Evolutionary conservation across 2,329 filamentous ascomycete genomes (phyloP).

Genomic region (Pyrenochaeta sp.): DNA sequence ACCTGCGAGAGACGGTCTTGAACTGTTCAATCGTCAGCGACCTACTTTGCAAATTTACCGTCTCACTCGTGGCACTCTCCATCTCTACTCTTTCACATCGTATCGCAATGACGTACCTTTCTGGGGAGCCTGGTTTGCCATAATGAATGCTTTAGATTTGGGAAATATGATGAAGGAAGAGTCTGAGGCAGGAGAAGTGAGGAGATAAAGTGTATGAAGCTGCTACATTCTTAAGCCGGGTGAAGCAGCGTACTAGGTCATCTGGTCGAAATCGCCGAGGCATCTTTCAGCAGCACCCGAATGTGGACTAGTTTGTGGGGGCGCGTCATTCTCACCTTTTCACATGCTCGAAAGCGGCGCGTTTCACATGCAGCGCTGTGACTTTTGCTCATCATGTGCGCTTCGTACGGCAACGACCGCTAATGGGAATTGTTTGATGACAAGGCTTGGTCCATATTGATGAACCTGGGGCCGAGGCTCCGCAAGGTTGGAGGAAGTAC

Average conservation of each 20-base stretch:
- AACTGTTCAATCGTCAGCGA: conserved; percentile 49
- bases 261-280: conserved; percentile 7
- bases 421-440: too few relatives aligned
- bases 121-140: conserved; percentile 49
- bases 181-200: neutral
- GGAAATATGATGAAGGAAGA: neutral
- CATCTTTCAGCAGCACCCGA: neutral
- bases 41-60: neutral
- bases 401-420: neutral
- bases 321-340: conserved; percentile 1
- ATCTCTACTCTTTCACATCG: neutral
- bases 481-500: too few relatives aligned
- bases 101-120: conserved; percentile 21
- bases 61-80: neutral
- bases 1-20: conserved; percentile 68
- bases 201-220: conserved; percentile 5
- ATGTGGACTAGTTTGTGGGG: neutral
- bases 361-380: neutral
- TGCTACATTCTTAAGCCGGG: neutral
- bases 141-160: conserved; percentile 11
- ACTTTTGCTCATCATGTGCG: neutral
- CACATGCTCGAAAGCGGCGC: conserved; percentile 1
- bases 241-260: conserved; percentile 6
- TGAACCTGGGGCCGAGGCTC: neutral
- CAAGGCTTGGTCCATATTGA: neutral